A percentile compares a stretch with the other conserved stretches of the same genome.
Conservation (phyloP, 2,329 filamentous ascomycete species). For the Diplodia scrobiculata region DNA sequence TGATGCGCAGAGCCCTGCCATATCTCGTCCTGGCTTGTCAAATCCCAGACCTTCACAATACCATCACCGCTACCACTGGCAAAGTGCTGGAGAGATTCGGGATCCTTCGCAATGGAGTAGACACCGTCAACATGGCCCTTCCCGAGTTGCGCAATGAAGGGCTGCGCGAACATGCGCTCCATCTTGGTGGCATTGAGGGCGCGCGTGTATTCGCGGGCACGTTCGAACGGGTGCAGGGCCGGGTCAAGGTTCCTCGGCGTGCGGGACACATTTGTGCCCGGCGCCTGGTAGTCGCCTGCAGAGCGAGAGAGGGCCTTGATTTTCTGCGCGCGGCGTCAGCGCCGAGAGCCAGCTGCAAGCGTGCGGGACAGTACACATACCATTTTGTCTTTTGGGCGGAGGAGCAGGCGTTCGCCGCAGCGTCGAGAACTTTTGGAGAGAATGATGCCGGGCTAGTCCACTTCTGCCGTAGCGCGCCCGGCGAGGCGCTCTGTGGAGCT, state of each 20-base stretch:
- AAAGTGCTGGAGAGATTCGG: slow-evolving; percentile 37
- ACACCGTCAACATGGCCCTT: slow-evolving; percentile 86
- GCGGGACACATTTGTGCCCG: slow-evolving; percentile 66
- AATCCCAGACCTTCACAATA: slow-evolving; percentile 89
- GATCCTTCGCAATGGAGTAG: slow-evolving; percentile 54
- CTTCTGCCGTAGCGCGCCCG: slow-evolving; percentile 5
- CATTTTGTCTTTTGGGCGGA: slow-evolving; percentile 28
- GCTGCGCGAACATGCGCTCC: slow-evolving; percentile 85
- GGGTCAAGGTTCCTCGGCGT: slow-evolving; percentile 75
- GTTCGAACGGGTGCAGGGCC: slow-evolving; percentile 84
- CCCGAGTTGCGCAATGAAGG: slow-evolving; percentile 84
- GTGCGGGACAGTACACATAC: background rate
- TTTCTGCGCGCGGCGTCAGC: slow-evolving; percentile 34
- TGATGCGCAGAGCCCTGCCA: slow-evolving; percentile 84
- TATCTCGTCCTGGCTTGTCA: slow-evolving; percentile 70
- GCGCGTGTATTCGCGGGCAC: slow-evolving; percentile 80
- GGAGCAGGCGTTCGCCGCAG: slow-evolving; percentile 27
- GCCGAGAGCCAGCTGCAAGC: background rate
- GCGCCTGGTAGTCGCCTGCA: slow-evolving; percentile 64
- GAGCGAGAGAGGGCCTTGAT: slow-evolving; percentile 66
- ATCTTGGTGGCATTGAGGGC: slow-evolving; percentile 85
- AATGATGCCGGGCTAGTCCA: background rate
- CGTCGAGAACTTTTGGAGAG: slow-evolving; percentile 29
- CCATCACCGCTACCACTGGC: slow-evolving; percentile 68
- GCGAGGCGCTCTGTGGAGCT: slow-evolving; percentile 13